These are phyloP conservation scores for Nyctanthes arbortristis DNA, from an alignment of 257 asterid genomes.

Conservation along the genomic window DNA sequence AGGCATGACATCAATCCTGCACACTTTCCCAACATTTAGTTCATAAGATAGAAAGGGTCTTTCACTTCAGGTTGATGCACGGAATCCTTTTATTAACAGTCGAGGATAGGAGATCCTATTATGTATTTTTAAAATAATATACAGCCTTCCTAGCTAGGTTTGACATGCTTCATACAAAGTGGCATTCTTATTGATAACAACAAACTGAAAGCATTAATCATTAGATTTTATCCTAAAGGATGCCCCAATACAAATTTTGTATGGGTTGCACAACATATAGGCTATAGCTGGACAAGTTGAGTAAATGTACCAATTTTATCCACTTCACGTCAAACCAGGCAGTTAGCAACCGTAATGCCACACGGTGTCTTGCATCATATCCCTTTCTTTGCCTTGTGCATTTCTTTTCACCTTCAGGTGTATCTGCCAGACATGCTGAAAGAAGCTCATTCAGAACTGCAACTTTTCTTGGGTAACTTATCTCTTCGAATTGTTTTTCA, in stretches of 20 bases:
- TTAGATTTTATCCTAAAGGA: not conserved
- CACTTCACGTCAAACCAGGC: constrained; percentile 88
- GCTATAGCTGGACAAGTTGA: not conserved
- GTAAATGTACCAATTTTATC: constrained; percentile 62
- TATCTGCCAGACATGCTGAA: constrained; percentile 76
- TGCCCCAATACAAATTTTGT: constrained; percentile 14
- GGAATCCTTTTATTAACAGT: constrained; percentile 1
- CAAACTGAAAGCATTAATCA: constrained; percentile 7
- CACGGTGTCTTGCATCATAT: constrained; percentile 87
- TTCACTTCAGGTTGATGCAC: constrained; percentile 5
- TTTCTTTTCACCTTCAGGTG: constrained; percentile 49
- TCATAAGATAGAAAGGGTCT: not conserved
- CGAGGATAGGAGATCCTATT: not conserved
- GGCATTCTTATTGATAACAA: constrained; percentile 9
- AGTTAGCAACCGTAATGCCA: constrained; percentile 74
- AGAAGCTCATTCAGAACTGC: constrained; percentile 76
- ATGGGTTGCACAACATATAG: constrained; percentile 3
- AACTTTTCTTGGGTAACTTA: constrained; percentile 63
- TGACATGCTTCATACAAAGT: constrained; percentile 2
- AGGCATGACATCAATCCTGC: not conserved
- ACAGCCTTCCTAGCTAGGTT: constrained; percentile 18
- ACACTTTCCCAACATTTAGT: not conserved
- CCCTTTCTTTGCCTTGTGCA: constrained; percentile 57
- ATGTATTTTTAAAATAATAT: not conserved
- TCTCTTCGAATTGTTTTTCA: constrained; percentile 65